These are phyloP conservation scores for Gossypium gossypioides DNA, from an alignment of 441 rosid species.

Conservation along the genomic window DNA sequence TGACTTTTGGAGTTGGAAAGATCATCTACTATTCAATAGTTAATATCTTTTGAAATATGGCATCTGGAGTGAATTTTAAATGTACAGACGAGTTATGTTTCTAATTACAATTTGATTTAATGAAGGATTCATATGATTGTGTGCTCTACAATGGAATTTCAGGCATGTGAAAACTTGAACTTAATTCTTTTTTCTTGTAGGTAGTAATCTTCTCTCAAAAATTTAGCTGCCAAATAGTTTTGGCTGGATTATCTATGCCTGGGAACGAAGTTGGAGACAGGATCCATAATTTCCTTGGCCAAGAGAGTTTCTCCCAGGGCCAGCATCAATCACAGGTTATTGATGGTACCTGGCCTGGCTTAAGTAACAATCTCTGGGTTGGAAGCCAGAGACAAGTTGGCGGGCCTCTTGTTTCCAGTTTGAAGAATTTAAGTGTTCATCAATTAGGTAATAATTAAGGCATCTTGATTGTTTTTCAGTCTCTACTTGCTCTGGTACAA, in stretches of 20 bases:
- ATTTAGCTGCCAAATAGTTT: conserved; percentile 21
- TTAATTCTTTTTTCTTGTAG: conserved; percentile 13
- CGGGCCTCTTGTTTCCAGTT: conserved; percentile 33
- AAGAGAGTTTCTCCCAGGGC: conserved; percentile 50
- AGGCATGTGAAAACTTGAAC: conserved; percentile 10
- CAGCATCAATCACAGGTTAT: conserved; percentile 47
- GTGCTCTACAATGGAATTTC: conserved; percentile 2
- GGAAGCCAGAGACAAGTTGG: conserved; percentile 57
- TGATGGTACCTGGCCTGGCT: conserved; percentile 52
- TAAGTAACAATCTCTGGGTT: conserved; percentile 40
- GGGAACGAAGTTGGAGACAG: conserved; percentile 79
- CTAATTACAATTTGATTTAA: no score
- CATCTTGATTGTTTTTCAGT: neutral
- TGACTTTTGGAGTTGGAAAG: no score
- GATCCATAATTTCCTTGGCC: conserved; percentile 71
- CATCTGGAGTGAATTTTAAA: no score
- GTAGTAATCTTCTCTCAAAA: conserved; percentile 13
- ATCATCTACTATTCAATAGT: no score
- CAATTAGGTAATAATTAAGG: conserved; percentile 46
- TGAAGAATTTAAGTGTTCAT: conserved; percentile 42
- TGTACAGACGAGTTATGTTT: no score
- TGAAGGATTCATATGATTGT: neutral
- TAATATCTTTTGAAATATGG: no score
- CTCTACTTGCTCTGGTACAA: neutral
- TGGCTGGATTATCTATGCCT: conserved; percentile 52